A percentile compares a stretch with the other conserved stretches of the same genome.
These are phyloP conservation scores for Ustilago lituana DNA, from an alignment of 1,284 basidiomycete genomes.

Conservation along the genomic window DNA sequence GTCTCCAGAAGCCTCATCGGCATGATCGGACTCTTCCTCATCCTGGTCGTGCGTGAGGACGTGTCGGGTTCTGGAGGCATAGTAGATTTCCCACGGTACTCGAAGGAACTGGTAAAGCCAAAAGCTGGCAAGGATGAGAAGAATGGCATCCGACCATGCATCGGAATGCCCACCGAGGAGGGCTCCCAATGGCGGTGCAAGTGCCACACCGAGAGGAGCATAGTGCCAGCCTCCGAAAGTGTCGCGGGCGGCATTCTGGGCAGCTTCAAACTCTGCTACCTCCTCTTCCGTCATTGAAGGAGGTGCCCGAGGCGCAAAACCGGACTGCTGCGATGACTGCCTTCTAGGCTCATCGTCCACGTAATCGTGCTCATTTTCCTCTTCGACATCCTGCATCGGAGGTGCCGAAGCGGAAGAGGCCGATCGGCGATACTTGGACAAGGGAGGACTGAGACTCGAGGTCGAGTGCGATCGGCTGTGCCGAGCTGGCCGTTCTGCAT, in stretches of 20 bases:
- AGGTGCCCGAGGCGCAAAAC: slow-evolving; percentile 14
- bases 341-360: neutral
- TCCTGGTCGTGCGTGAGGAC: slow-evolving; percentile 56
- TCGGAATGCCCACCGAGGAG: slow-evolving; percentile 65
- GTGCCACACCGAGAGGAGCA: slow-evolving; percentile 55
- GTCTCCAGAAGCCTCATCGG: neutral
- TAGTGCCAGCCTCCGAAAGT: slow-evolving; percentile 59
- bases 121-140: slow-evolving; percentile 67
- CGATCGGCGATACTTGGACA: slow-evolving; percentile 19
- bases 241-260: slow-evolving; percentile 59
- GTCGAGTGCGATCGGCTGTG: slow-evolving; percentile 38
- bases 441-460: slow-evolving; percentile 24
- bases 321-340: slow-evolving; percentile 5
- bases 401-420: slow-evolving; percentile 26
- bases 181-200: slow-evolving; percentile 56
- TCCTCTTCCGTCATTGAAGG: slow-evolving; percentile 40
- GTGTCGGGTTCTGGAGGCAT: slow-evolving; percentile 48
- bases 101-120: slow-evolving; percentile 64
- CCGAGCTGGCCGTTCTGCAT: slow-evolving; percentile 22
- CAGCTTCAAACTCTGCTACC: slow-evolving; percentile 77
- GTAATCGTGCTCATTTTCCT: slow-evolving; percentile 27
- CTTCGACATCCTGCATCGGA: slow-evolving; percentile 31
- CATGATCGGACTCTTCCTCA: slow-evolving; percentile 22
- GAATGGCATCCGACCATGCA: slow-evolving; percentile 68
- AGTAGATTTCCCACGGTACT: slow-evolving; percentile 51